phyloP scores from a whole-genome alignment of 2,329 filamentous ascomycete species.

The Monilinia polystroma region DNA sequence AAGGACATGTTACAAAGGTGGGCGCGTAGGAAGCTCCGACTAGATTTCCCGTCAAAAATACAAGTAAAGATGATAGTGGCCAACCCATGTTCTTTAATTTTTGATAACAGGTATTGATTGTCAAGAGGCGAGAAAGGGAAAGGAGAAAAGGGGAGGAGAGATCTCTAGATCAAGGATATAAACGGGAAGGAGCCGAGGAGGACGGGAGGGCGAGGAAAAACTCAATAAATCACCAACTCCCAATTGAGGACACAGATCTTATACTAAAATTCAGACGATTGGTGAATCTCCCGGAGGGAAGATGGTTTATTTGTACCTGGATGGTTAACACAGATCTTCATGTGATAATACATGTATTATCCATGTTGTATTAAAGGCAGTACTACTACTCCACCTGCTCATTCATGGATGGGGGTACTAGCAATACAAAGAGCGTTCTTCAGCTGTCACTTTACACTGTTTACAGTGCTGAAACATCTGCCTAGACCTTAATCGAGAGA shows the following conservation, averaged over 20 bases:
- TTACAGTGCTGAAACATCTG: no score
- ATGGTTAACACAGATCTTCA: neutral
- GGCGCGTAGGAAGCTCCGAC: constrained; percentile 41
- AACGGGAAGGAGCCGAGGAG: neutral
- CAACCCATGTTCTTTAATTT: constrained; percentile 22
- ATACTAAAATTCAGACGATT: neutral
- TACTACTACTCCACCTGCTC: neutral
- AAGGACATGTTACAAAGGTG: constrained; percentile 42
- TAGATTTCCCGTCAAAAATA: constrained; percentile 22
- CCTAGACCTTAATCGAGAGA: neutral
- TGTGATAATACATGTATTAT: neutral
- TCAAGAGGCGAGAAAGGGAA: neutral
- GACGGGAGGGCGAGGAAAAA: neutral
- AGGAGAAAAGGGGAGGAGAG: neutral
- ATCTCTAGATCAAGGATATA: neutral
- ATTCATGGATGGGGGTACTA: neutral
- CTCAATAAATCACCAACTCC: neutral
- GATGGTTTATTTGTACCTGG: constrained; percentile 15
- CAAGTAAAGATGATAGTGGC: constrained; percentile 21
- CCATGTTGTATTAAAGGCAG: neutral
- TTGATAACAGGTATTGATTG: neutral
- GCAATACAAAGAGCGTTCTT: neutral
- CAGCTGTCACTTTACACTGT: neutral
- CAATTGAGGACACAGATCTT: neutral
- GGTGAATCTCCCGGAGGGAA: neutral